A percentile compares a stretch with the other conserved stretches of the same genome.
Conservation (phyloP, 1,139 yeast species). For the Nadsonia starkeyi-henricii region DNA sequence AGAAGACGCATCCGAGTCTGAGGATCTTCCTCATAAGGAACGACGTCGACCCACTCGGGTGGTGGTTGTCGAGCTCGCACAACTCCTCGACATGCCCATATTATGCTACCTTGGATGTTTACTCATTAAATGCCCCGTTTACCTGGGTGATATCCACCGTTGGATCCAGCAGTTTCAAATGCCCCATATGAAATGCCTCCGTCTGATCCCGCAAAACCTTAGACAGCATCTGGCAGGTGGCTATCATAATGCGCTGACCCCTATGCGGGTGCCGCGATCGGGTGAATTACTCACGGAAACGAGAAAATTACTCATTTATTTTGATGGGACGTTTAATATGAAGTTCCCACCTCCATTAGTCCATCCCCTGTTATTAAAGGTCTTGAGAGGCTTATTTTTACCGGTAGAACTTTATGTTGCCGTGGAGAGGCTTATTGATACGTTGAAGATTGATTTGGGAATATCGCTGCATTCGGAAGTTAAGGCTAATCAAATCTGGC, state of each 20-base stretch:
- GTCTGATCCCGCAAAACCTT: constrained; percentile 13
- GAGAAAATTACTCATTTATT: constrained; percentile 7
- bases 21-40: neutral
- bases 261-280: constrained; percentile 10
- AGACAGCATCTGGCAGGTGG: constrained; percentile 8
- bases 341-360: constrained; percentile 14
- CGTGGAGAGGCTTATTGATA: constrained; percentile 9
- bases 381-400: constrained; percentile 19
- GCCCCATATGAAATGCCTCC: constrained; percentile 17
- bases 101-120: constrained; percentile 19
- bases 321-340: constrained; percentile 8
- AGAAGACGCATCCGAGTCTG: constrained; percentile 2
- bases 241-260: constrained; percentile 8
- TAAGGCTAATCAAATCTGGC: constrained; percentile 5
- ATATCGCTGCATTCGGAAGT: neutral
- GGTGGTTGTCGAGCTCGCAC: constrained; percentile 5
- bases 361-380: constrained; percentile 18
- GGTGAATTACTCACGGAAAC: constrained; percentile 9
- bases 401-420: constrained; percentile 24
- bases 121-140: constrained; percentile 17
- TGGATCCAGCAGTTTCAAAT: constrained; percentile 19
- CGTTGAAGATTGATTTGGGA: constrained; percentile 2
- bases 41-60: neutral
- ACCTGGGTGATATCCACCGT: constrained; percentile 18
- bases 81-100: constrained; percentile 11